These are phyloP conservation scores for Candida alai DNA, from an alignment of 805 yeast species.

Conservation along the genomic window DNA sequence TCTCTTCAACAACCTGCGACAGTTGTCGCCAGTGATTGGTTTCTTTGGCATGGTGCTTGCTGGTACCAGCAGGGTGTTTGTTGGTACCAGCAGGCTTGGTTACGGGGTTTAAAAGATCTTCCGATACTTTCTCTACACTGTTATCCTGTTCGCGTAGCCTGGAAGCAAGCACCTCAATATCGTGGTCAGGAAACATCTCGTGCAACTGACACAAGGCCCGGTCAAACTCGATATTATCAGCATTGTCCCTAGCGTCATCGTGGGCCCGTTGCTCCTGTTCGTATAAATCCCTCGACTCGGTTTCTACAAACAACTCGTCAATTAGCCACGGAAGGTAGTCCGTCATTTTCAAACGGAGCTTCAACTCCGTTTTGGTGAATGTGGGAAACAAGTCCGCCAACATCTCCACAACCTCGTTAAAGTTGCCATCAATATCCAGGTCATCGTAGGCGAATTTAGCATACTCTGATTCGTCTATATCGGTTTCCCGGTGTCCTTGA, in stretches of 20 bases:
- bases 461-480: constrained; percentile 3
- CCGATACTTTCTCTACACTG: constrained; percentile 20
- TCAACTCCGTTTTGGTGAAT: constrained; percentile 22
- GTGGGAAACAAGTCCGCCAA: constrained; percentile 27
- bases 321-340: constrained; percentile 20
- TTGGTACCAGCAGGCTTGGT: constrained; percentile 1
- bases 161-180: constrained; percentile 21
- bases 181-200: constrained; percentile 46
- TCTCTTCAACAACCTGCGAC: constrained; percentile 13
- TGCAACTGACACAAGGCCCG: constrained; percentile 21
- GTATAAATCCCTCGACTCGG: constrained; percentile 10
- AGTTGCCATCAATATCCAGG: constrained; percentile 9
- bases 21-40: constrained; percentile 12
- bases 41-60: not conserved
- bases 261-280: constrained; percentile 2
- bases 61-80: too few relatives aligned
- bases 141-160: constrained; percentile 23
- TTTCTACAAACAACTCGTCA: constrained; percentile 21
- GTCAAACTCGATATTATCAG: constrained; percentile 6
- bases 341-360: constrained; percentile 21
- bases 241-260: not conserved
- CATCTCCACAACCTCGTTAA: constrained; percentile 14
- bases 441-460: constrained; percentile 9
- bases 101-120: constrained; percentile 6
- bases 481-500: not conserved